These are phyloP conservation scores for Moniliella sp. DNA, from an alignment of 1,284 basidiomycete species.

Conservation along the genomic window DNA sequence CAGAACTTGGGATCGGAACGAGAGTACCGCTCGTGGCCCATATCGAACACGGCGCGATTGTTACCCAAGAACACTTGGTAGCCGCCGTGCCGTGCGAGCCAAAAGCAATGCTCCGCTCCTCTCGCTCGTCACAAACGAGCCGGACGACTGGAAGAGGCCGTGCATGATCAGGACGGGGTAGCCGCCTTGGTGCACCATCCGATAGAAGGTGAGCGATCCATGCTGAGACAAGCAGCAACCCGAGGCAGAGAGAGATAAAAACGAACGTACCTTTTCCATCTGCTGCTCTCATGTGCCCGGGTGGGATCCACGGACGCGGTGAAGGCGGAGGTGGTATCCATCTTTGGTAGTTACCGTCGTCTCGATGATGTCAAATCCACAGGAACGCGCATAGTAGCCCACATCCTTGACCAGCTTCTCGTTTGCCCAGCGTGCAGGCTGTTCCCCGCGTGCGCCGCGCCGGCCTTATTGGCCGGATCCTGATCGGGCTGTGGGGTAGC, in stretches of 20 bases:
- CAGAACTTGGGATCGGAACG: conserved; percentile 43
- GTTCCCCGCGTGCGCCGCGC: conserved; percentile 38
- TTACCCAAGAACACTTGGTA: conserved; percentile 48
- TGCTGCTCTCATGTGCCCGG: conserved; percentile 30
- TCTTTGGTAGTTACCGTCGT: conserved; percentile 44
- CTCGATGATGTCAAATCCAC: conserved; percentile 43
- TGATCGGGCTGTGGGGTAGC: not conserved
- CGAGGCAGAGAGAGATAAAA: not conserved
- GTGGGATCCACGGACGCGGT: conserved; percentile 40
- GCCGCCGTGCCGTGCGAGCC: conserved; percentile 41
- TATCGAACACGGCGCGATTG: conserved; percentile 44
- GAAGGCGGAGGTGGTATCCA: conserved; percentile 41
- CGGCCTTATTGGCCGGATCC: conserved; percentile 1
- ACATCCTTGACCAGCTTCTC: conserved; percentile 41
- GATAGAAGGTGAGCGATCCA: not conserved
- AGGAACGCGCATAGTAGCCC: conserved; percentile 41
- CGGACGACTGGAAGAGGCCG: conserved; percentile 46
- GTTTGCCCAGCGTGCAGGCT: conserved; percentile 37
- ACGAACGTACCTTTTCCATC: conserved; percentile 35
- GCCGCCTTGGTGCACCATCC: conserved; percentile 29
- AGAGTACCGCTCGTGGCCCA: conserved; percentile 41
- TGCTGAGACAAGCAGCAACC: not conserved
- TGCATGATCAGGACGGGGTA: conserved; percentile 46
- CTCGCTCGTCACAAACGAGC: conserved; percentile 45
- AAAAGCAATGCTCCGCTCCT: conserved; percentile 45